Percentiles rank a stretch among this genome's conserved stretches.
Evolutionary conservation across 164 flowering plant species (phyloP).

Genomic region (Annona cherimola): DNA sequence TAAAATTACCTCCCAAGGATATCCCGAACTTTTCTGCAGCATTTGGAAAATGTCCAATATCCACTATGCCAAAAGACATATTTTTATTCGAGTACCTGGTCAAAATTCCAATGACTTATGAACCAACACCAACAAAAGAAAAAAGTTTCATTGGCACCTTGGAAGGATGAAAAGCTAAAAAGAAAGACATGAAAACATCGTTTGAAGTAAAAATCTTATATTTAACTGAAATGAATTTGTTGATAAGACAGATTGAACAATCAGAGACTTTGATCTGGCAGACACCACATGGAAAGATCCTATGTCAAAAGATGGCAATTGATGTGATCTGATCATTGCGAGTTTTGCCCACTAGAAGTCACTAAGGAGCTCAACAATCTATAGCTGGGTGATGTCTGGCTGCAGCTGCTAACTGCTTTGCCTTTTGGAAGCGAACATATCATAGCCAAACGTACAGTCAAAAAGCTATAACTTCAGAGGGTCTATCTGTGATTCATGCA

Average conservation of each 20-base stretch:
- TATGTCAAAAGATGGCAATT: neutral
- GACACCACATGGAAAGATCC: neutral
- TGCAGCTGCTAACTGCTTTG: neutral
- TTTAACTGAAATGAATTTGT: neutral
- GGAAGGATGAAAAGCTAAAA: constrained; percentile 1
- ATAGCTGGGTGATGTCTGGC: neutral
- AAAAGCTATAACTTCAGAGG: no score
- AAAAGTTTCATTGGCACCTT: neutral
- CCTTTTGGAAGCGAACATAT: neutral
- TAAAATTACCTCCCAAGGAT: constrained; percentile 46
- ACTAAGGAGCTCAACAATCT: neutral
- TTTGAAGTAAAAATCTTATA: neutral
- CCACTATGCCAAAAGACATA: constrained; percentile 81
- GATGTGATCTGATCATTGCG: neutral
- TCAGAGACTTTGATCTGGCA: neutral
- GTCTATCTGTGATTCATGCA: no score
- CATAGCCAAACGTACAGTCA: no score
- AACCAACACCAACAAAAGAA: neutral
- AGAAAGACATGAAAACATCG: neutral
- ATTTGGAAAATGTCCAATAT: constrained; percentile 95
- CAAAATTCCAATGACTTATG: constrained; percentile 1
- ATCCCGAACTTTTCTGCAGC: constrained; percentile 86
- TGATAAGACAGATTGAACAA: neutral
- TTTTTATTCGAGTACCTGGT: constrained; percentile 77
- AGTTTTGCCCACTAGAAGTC: neutral